Percentiles rank a stretch among this genome's conserved stretches.
Evolutionary conservation across 2,329 filamentous ascomycete species (phyloP).

Genomic region (Pestalotiopsis sp.): DNA sequence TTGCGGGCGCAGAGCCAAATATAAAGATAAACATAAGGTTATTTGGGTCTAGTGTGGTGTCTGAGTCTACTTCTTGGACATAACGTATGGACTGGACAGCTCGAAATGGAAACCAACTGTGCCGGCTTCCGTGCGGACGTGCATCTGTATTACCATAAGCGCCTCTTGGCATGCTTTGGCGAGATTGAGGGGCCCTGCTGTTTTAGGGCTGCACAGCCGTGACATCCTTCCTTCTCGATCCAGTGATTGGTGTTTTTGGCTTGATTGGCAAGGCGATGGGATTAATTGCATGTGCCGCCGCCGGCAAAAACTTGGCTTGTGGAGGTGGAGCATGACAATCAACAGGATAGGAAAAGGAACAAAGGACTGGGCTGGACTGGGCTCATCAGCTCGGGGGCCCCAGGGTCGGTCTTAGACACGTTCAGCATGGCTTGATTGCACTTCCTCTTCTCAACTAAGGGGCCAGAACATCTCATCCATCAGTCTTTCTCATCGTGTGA

Average conservation of each 20-base stretch:
- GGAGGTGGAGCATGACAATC: neutral
- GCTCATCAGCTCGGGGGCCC: neutral
- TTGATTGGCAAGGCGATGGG: neutral
- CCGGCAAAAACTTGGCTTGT: neutral
- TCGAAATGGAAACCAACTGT: constrained; percentile 1
- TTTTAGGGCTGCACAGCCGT: neutral
- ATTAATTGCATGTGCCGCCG: neutral
- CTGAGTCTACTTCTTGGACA: neutral
- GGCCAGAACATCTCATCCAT: neutral
- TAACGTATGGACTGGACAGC: neutral
- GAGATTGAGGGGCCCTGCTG: constrained; percentile 1
- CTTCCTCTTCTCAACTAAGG: neutral
- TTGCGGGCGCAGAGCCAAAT: neutral
- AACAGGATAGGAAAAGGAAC: neutral
- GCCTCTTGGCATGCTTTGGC: constrained; percentile 6
- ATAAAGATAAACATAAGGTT: neutral
- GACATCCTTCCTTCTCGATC: neutral
- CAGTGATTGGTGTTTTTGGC: neutral
- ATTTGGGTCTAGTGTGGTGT: neutral
- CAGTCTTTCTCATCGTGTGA: neutral
- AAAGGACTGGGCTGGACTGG: too few species aligned
- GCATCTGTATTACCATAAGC: neutral
- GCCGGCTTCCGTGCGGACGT: constrained; percentile 1
- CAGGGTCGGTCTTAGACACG: neutral
- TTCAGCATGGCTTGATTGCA: neutral